Evolutionary conservation across 139 green algal species (phyloP).

Genomic region (Tetradesmus lagerheimii): DNA sequence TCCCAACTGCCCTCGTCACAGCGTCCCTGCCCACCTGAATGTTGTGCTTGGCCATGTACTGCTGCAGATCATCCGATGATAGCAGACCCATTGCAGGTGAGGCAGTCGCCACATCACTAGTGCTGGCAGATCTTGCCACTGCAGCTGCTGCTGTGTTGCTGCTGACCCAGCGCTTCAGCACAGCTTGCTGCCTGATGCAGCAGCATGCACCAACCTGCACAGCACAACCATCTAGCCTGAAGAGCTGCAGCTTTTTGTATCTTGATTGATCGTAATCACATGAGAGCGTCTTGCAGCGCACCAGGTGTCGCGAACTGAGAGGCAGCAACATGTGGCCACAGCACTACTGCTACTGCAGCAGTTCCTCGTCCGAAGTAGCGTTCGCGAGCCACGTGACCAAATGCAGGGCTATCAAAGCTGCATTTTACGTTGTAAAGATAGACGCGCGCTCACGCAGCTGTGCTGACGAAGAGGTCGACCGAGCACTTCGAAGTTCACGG

Average conservation of each 20-base stretch:
- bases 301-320: not conserved
- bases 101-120: not conserved
- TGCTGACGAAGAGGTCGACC: not conserved
- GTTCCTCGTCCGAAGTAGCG: no score
- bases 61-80: not conserved
- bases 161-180: not conserved
- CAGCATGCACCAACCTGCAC: conserved; percentile 5
- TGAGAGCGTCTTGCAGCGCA: not conserved
- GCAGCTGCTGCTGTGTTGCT: not conserved
- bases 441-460: no score
- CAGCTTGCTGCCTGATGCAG: not conserved
- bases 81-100: not conserved
- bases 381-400: no score
- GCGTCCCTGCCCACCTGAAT: not conserved
- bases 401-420: no score
- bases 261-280: not conserved
- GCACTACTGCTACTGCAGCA: not conserved
- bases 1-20: not conserved
- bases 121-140: not conserved
- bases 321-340: conserved; percentile 3
- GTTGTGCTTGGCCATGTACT: conserved; percentile 16
- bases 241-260: not conserved
- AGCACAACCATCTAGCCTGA: not conserved
- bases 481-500: not conserved
- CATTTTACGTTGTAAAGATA: no score